A percentile compares a stretch with the other conserved stretches of the same genome.
Conservation (phyloP, 768 basidiomycete species). For the Mrakia hoshinonis region DNA sequence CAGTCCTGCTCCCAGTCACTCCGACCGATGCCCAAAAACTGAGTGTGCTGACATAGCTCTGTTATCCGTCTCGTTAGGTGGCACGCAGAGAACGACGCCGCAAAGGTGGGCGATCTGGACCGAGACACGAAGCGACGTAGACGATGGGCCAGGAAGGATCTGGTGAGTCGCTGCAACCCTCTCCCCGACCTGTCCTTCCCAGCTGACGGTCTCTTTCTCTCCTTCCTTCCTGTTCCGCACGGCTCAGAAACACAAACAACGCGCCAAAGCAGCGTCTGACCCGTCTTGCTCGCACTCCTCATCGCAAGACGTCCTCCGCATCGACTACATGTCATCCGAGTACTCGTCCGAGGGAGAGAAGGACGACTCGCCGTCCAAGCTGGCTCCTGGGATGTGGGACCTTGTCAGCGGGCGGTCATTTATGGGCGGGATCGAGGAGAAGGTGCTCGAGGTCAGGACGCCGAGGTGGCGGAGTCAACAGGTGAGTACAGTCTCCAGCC, state of each 20-base stretch:
- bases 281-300: constrained; percentile 24
- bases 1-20: background rate
- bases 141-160: constrained; percentile 40
- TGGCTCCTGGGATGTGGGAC: constrained; percentile 28
- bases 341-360: constrained; percentile 36
- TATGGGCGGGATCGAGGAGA: constrained; percentile 31
- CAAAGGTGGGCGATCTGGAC: constrained; percentile 31
- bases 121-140: constrained; percentile 36
- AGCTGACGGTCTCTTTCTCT: background rate
- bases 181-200: background rate
- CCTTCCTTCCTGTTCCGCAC: background rate
- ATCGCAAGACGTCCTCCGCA: constrained; percentile 32
- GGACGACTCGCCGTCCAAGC: background rate
- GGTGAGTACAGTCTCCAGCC: constrained; percentile 30
- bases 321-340: constrained; percentile 41
- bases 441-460: constrained; percentile 39
- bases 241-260: constrained; percentile 38
- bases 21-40: background rate
- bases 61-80: constrained; percentile 23
- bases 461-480: constrained; percentile 36
- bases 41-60: background rate
- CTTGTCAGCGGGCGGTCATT: background rate
- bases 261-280: constrained; percentile 33
- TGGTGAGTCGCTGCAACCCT: constrained; percentile 30
- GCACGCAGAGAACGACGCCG: constrained; percentile 34